These are phyloP conservation scores for Ophiostoma australiae DNA, from an alignment of 2,329 filamentous ascomycete genomes.

Conservation along the genomic window DNA sequence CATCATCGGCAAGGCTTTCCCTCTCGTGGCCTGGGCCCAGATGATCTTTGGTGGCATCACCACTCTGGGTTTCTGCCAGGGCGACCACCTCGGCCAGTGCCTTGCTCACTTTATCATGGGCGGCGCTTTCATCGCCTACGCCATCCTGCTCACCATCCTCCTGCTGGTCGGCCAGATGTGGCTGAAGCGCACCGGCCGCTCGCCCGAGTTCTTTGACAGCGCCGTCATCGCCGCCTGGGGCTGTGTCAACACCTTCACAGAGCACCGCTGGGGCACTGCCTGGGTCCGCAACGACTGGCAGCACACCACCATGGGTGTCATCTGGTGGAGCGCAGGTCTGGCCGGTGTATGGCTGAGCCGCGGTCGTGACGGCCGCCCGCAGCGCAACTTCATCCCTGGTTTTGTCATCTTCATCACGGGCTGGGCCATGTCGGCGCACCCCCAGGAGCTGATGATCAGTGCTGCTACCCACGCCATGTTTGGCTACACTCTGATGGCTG, in stretches of 20 bases:
- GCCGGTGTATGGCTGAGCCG: slow-evolving; percentile 88
- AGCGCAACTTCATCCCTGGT: slow-evolving; percentile 87
- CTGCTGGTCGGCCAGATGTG: slow-evolving; percentile 84
- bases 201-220: slow-evolving; percentile 96
- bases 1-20: slow-evolving; percentile 80
- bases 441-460: slow-evolving; percentile 76
- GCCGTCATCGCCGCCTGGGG: slow-evolving; percentile 90
- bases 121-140: slow-evolving; percentile 90
- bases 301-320: slow-evolving; percentile 98
- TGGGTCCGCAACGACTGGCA: slow-evolving; percentile 96
- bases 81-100: slow-evolving; percentile 87
- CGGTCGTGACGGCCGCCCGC: slow-evolving; percentile 75
- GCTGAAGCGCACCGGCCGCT: slow-evolving; percentile 75
- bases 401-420: slow-evolving; percentile 90
- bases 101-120: slow-evolving; percentile 98
- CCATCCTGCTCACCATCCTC: slow-evolving; percentile 77
- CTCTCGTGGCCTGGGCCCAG: slow-evolving; percentile 81
- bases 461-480: slow-evolving; percentile 86
- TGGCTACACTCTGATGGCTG: slow-evolving; percentile 92
- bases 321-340: slow-evolving; percentile 95
- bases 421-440: slow-evolving; percentile 91
- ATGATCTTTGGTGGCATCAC: slow-evolving; percentile 96
- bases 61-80: slow-evolving; percentile 84
- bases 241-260: slow-evolving; percentile 96
- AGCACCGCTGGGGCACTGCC: slow-evolving; percentile 83